Base-by-base conservation (phyloP, 2,329 filamentous ascomycete genomes). In the Sporothrix inflata region DNA sequence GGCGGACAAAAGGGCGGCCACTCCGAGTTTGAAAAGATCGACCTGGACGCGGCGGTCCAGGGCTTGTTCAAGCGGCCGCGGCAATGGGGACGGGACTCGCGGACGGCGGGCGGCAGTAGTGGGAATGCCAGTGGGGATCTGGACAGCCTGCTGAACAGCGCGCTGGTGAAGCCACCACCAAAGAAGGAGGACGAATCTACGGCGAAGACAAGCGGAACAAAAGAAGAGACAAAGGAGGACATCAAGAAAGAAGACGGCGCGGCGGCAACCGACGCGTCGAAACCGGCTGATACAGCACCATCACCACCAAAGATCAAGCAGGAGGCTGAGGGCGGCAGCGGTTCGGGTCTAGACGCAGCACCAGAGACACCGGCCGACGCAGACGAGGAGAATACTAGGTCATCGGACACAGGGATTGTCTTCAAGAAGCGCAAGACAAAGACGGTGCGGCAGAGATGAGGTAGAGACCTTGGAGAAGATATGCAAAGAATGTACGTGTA, bases 371-470 rank as follows among this genome's bases (percentile, higher is more conserved):
- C 65, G 11, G n/a, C 45, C 2, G 49, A 57, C 0, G 42, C 30
- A 9, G 4, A 5, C 16, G 53, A 63, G 45, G 34, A 53, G 65
- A 69, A 63, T 55, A 27, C 67, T 30, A 4, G 21, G 4, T 51
- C 45, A 55, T 27, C 16, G 5, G 27, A 65, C 40, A 53, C 27
- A 1, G 38, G 19, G 8, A 71, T 21, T 72, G 75, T 94, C 3
- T 96, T 95, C 81, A 95, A 94, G 82, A 94, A 94, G 83, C 85
- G 92, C 70, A 95, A 94, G 78, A 84, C 89, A 16, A 91, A 90
- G 83, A 87, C 85, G 68, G 84, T 90, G 47, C 86, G 89, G 24
- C 86, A 90, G 76, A 90, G 87, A 78, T 90, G 7, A 40, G 11
- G 45, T 16, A 16, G 30, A n/a, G 12, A 8, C 16, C 21, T 21